Evolutionary conservation across 2,329 filamentous ascomycete genomes (phyloP).

Genomic region (Fusarium sambucinum): DNA sequence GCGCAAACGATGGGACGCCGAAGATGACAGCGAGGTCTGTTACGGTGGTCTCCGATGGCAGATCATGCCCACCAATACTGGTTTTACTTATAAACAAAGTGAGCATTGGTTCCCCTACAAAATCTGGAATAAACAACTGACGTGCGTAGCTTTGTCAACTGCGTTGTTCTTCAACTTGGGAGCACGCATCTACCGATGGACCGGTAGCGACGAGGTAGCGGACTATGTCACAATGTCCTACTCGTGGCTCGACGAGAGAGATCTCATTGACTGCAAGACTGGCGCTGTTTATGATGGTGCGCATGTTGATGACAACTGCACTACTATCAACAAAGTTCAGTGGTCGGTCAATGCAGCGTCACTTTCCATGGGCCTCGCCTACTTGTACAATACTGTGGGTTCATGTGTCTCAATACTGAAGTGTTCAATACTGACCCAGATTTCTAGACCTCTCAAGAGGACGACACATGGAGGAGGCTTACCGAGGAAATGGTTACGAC

Average conservation of each 20-base stretch:
- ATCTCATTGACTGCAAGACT: constrained; percentile 68
- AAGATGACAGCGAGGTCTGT: constrained; percentile 55
- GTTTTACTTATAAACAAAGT: constrained; percentile 82
- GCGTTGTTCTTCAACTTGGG: constrained; percentile 73
- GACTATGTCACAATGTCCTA: constrained; percentile 71
- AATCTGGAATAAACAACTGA: not conserved
- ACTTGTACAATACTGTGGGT: constrained; percentile 74
- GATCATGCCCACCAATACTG: constrained; percentile 77
- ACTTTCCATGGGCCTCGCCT: constrained; percentile 71
- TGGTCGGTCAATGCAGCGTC: constrained; percentile 75
- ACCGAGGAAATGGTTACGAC: constrained; percentile 66
- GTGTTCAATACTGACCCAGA: constrained; percentile 15
- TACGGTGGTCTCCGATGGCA: constrained; percentile 78
- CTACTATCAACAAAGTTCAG: constrained; percentile 68
- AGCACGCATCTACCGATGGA: constrained; percentile 78
- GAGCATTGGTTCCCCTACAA: constrained; percentile 11
- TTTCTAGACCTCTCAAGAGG: constrained; percentile 25
- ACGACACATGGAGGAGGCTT: constrained; percentile 63
- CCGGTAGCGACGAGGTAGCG: constrained; percentile 72
- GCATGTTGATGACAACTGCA: constrained; percentile 69
- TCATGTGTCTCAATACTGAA: fast-evolving
- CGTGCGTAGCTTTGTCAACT: constrained; percentile 64
- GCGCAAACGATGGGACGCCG: constrained; percentile 64
- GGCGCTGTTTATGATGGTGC: constrained; percentile 75
- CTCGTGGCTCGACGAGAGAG: constrained; percentile 67